Percentiles rank a stretch among this genome's conserved stretches.
phyloP scores from a whole-genome alignment of 208 protist genomes.

The Crithidia acanthocephali region DNA sequence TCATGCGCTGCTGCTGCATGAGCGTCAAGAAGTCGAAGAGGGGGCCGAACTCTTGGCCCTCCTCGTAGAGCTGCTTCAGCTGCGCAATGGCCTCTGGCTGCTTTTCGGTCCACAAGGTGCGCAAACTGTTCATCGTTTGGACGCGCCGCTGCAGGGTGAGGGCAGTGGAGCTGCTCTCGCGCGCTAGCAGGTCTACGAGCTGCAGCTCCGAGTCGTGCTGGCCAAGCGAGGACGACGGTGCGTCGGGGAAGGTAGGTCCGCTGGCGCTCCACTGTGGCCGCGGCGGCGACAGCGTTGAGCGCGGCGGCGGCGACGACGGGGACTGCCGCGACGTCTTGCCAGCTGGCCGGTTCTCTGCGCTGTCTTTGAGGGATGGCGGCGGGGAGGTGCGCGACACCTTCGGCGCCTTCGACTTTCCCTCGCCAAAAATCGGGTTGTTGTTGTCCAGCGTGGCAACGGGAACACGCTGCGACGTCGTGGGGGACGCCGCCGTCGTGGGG shows the following conservation, averaged over 20 bases:
- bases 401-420: slow-evolving; percentile 5
- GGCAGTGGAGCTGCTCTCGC: slow-evolving; percentile 29
- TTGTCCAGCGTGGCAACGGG: slow-evolving; percentile 15
- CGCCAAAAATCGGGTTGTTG: slow-evolving; percentile 17
- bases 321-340: background rate
- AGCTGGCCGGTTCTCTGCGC: background rate
- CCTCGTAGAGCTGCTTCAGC: slow-evolving; percentile 44
- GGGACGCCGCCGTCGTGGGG: background rate
- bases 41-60: slow-evolving; percentile 59
- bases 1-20: slow-evolving; percentile 79
- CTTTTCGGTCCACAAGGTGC: slow-evolving; percentile 62
- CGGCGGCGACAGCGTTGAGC: slow-evolving; percentile 5
- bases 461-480: slow-evolving; percentile 1
- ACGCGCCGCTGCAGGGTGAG: slow-evolving; percentile 54
- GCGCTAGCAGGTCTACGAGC: slow-evolving; percentile 42
- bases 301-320: background rate
- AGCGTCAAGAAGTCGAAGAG: slow-evolving; percentile 71
- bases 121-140: slow-evolving; percentile 52
- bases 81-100: slow-evolving; percentile 56
- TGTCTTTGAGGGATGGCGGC: background rate
- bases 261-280: slow-evolving; percentile 12
- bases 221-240: slow-evolving; percentile 2
- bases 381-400: background rate
- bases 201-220: slow-evolving; percentile 29
- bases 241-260: slow-evolving; percentile 21